Evolutionary conservation across 768 basidiomycete species (phyloP).

Genomic region (Amanita pallidorosea): DNA sequence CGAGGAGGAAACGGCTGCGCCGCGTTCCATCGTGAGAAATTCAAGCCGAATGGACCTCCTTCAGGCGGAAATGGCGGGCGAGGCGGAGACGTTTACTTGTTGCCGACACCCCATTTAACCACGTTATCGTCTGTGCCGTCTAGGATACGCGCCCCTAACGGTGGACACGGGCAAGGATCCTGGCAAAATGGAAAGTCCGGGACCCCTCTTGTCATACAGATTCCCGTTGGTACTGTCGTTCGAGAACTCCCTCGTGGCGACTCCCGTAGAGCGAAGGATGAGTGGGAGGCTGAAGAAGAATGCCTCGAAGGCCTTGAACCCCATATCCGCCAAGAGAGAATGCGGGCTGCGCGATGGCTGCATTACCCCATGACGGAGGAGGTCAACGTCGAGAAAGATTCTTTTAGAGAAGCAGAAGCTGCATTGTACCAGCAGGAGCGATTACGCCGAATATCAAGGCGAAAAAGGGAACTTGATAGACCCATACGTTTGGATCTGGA

Average conservation of each 20-base stretch:
- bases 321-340: constrained; percentile 41
- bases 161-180: constrained; percentile 68
- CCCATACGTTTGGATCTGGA: constrained; percentile 57
- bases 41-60: constrained; percentile 73
- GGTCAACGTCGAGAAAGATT: constrained; percentile 48
- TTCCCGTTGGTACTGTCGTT: constrained; percentile 88
- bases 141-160: constrained; percentile 56
- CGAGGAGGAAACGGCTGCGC: constrained; percentile 87
- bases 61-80: constrained; percentile 90
- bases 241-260: constrained; percentile 62
- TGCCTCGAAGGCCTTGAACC: constrained; percentile 34
- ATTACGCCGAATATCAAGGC: constrained; percentile 37
- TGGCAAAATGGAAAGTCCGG: constrained; percentile 81
- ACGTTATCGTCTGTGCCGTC: constrained; percentile 66
- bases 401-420: constrained; percentile 64
- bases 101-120: constrained; percentile 68
- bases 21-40: constrained; percentile 89
- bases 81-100: constrained; percentile 81
- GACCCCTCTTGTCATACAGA: constrained; percentile 60
- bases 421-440: constrained; percentile 51
- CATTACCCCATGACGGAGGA: constrained; percentile 67
- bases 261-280: constrained; percentile 49
- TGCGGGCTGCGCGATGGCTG: constrained; percentile 63
- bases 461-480: constrained; percentile 25
- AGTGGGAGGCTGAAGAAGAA: constrained; percentile 68